Evolutionary conservation across 345 rosid species (phyloP).

Genomic region (Turnera subulata): DNA sequence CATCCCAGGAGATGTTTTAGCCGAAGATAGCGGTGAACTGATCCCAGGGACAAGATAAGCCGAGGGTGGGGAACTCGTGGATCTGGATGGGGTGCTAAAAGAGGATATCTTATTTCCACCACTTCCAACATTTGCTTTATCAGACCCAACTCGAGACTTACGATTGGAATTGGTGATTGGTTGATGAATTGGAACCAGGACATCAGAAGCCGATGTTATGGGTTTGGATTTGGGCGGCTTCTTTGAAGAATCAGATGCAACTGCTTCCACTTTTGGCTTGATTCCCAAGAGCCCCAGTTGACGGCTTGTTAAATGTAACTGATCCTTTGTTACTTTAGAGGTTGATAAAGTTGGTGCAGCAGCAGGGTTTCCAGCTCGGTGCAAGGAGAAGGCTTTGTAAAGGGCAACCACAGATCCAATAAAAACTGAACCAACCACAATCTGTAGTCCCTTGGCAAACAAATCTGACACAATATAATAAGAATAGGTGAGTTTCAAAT

Average conservation of each 20-base stretch:
- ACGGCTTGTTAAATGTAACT: conserved; percentile 47
- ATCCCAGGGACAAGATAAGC: conserved; percentile 59
- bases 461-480: conserved; percentile 42
- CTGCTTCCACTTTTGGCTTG: conserved; percentile 55
- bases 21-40: conserved; percentile 48
- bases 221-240: conserved; percentile 65
- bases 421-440: conserved; percentile 43
- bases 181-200: conserved; percentile 85
- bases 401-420: conserved; percentile 56
- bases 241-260: conserved; percentile 41
- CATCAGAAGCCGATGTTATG: conserved; percentile 43
- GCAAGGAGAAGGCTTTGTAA: conserved; percentile 54
- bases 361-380: conserved; percentile 28
- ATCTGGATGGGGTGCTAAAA: conserved; percentile 52
- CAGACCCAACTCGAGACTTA: conserved; percentile 45
- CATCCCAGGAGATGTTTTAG: conserved; percentile 57
- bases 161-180: conserved; percentile 43
- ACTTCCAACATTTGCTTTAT: conserved; percentile 42
- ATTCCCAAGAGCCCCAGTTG: conserved; percentile 75
- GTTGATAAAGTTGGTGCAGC: conserved; percentile 28
- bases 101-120: conserved; percentile 52
- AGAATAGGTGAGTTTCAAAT: conserved; percentile 2
- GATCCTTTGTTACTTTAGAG: conserved; percentile 48
- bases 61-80: conserved; percentile 62
- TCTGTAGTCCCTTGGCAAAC: conserved; percentile 46